A percentile compares a stretch with the other conserved stretches of the same genome.
These are phyloP conservation scores for Rubia tinctorum DNA, from an alignment of 305 asterid genomes.

Conservation along the genomic window DNA sequence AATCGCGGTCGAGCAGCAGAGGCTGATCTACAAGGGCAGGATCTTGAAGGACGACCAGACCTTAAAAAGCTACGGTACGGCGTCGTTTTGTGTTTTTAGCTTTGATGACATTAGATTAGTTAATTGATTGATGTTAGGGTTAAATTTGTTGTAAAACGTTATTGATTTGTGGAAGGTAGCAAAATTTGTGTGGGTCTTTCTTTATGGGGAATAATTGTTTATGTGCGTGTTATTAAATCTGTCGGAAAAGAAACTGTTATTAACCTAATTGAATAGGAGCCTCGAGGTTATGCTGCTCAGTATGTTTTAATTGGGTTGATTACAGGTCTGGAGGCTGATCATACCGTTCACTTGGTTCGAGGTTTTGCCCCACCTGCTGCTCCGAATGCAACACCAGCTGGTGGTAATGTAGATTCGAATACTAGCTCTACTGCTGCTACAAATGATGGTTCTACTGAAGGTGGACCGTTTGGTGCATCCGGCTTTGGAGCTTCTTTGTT, in stretches of 20 bases:
- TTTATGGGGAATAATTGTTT: neutral
- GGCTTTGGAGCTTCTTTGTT: slow-evolving; percentile 40
- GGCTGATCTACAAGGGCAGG: slow-evolving; percentile 50
- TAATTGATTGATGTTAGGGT: neutral
- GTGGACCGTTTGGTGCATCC: slow-evolving; percentile 36
- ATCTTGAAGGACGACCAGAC: slow-evolving; percentile 51
- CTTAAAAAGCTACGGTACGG: slow-evolving; percentile 40
- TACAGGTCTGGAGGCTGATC: slow-evolving; percentile 49
- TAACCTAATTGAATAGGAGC: neutral
- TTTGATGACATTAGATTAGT: neutral
- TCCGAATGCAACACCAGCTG: slow-evolving; percentile 27
- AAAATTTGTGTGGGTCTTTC: neutral
- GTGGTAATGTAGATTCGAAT: slow-evolving; percentile 28
- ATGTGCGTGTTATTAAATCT: neutral
- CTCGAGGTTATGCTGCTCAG: neutral
- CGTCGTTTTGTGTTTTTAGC: neutral
- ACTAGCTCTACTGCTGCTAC: slow-evolving; percentile 28
- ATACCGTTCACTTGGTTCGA: slow-evolving; percentile 51
- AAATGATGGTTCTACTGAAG: slow-evolving; percentile 30
- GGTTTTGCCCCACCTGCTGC: slow-evolving; percentile 41
- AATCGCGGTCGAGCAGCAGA: slow-evolving; percentile 41
- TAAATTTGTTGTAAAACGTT: neutral
- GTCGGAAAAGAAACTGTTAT: neutral
- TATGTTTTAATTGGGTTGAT: slow-evolving; percentile 7
- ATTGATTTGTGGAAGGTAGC: neutral